Percentiles rank a stretch among this genome's conserved stretches.
Conservation (phyloP, 2,329 filamentous ascomycete genomes). For the Penicillium sp. region DNA sequence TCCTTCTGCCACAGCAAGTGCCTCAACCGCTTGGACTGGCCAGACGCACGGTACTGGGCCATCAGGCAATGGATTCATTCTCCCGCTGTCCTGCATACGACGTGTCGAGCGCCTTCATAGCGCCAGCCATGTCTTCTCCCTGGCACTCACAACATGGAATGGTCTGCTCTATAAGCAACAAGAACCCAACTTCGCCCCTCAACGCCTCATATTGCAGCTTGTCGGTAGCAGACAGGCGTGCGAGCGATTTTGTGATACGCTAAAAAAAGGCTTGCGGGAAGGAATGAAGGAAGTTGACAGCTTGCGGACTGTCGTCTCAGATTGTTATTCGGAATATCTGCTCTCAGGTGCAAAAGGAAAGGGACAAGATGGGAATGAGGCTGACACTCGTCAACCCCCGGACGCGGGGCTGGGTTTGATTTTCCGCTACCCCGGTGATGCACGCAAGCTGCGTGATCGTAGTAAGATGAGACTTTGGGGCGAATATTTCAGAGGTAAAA, state of each 20-base stretch:
- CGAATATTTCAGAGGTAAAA: constrained; percentile 72
- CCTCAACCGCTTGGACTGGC: constrained; percentile 81
- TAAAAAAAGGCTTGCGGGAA: constrained; percentile 84
- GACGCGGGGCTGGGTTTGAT: constrained; percentile 90
- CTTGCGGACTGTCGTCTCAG: constrained; percentile 72
- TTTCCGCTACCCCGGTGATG: constrained; percentile 92
- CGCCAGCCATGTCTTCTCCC: constrained; percentile 85
- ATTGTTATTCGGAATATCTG: constrained; percentile 89
- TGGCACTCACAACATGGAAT: constrained; percentile 95
- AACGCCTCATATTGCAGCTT: constrained; percentile 88
- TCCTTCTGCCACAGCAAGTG: constrained; percentile 72
- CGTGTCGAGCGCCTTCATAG: constrained; percentile 91
- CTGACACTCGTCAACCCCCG: constrained; percentile 57
- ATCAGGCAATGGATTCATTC: constrained; percentile 90
- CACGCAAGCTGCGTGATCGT: constrained; percentile 86
- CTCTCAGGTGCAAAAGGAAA: constrained; percentile 48
- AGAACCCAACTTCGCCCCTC: constrained; percentile 63
- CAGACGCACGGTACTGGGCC: constrained; percentile 91
- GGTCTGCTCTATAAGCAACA: constrained; percentile 58
- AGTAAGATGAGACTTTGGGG: constrained; percentile 98
- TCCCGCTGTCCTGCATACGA: constrained; percentile 86
- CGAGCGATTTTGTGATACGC: constrained; percentile 91
- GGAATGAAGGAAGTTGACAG: constrained; percentile 85
- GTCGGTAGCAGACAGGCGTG: constrained; percentile 84
- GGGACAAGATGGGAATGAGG: constrained; percentile 54